Evolutionary conservation across 305 asterid genomes (phyloP).

Genomic region (Lippia alba): DNA sequence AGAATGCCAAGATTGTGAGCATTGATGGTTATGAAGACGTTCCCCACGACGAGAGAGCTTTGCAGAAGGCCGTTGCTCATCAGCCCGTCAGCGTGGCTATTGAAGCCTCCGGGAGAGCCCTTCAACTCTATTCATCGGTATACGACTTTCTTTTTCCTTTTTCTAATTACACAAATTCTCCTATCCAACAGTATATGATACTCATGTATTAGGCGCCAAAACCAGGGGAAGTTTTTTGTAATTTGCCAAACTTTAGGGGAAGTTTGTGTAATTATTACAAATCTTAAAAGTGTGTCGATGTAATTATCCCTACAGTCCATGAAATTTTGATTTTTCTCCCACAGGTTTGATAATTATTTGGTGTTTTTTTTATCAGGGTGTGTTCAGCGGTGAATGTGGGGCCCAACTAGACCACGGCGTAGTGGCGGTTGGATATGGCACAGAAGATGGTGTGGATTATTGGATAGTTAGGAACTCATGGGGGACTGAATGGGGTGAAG

Average conservation of each 20-base stretch:
- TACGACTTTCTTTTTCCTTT: neutral
- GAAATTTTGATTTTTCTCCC: neutral
- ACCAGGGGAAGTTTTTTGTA: no score
- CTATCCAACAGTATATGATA: neutral
- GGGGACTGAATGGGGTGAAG: constrained; percentile 66
- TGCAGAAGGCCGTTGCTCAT: constrained; percentile 80
- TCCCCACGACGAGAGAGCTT: constrained; percentile 63
- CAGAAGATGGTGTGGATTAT: constrained; percentile 52
- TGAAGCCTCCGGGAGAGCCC: constrained; percentile 82
- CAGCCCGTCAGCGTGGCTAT: constrained; percentile 84
- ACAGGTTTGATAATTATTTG: neutral
- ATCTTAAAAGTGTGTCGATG: no score
- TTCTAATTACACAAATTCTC: no score
- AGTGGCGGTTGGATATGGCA: constrained; percentile 66
- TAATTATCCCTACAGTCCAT: no score
- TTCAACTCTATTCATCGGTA: constrained; percentile 75
- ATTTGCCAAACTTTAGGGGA: no score
- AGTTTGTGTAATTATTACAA: no score
- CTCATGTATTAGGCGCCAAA: no score
- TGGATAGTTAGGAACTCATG: constrained; percentile 77
- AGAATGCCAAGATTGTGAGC: constrained; percentile 69
- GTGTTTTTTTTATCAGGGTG: constrained; percentile 43
- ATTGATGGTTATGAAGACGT: constrained; percentile 84
- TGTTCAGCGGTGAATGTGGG: constrained; percentile 58
- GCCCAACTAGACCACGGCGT: constrained; percentile 59